phyloP scores from a whole-genome alignment of 768 basidiomycete species.

The Kwoniella heveanensis region DNA sequence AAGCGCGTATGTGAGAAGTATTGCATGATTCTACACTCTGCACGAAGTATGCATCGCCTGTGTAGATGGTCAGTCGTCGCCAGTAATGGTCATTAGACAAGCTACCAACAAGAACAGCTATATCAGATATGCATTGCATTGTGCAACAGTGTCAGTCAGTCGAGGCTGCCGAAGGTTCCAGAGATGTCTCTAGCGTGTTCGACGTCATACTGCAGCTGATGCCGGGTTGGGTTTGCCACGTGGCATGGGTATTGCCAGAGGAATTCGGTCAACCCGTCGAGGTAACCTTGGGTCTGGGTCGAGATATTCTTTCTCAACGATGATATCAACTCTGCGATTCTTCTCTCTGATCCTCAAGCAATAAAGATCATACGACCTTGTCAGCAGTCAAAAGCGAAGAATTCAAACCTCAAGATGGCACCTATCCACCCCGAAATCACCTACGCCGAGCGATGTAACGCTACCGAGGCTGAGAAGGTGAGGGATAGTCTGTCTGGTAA shows the following conservation, averaged over 20 bases:
- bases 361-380: neutral
- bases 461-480: conserved; percentile 68
- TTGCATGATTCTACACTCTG: too few relatives aligned
- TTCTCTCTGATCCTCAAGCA: neutral
- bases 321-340: neutral
- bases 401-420: conserved; percentile 35
- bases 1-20: too few relatives aligned
- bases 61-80: too few relatives aligned
- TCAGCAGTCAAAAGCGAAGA: neutral
- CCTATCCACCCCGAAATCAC: conserved; percentile 77
- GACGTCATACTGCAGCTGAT: conserved; percentile 3
- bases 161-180: conserved; percentile 20
- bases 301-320: conserved; percentile 5
- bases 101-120: too few relatives aligned
- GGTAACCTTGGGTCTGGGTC: too few relatives aligned
- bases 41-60: too few relatives aligned
- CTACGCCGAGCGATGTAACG: conserved; percentile 91
- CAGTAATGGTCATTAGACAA: too few relatives aligned
- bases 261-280: conserved; percentile 2
- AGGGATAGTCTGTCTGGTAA: too few relatives aligned
- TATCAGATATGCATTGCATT: too few relatives aligned
- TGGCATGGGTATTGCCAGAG: conserved; percentile 3
- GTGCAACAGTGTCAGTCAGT: too few relatives aligned
- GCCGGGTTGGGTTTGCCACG: too few relatives aligned
- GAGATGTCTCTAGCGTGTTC: conserved; percentile 14